These are phyloP conservation scores for Eimeria praecox DNA, from an alignment of 169 alveolate species.

Conservation along the genomic window DNA sequence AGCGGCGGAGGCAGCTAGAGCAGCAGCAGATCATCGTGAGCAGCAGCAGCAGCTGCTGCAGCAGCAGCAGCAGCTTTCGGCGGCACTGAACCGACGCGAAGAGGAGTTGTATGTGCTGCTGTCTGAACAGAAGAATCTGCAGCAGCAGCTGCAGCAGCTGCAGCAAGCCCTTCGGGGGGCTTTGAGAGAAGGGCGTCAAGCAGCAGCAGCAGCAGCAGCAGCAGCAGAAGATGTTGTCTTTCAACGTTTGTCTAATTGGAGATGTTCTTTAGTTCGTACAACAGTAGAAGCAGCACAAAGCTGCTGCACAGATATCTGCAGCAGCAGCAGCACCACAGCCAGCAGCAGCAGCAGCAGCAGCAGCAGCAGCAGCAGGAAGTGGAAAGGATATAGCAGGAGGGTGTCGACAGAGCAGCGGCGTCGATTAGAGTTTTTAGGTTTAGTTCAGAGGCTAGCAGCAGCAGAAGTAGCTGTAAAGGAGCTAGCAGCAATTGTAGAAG, in stretches of 20 bases:
- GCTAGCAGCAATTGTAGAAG: too few relatives aligned
- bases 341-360: conserved; percentile 57
- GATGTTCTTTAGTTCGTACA: not conserved
- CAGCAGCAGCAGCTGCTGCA: not conserved
- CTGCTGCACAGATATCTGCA: conserved; percentile 4
- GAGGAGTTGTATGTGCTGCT: not conserved
- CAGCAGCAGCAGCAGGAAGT: conserved; percentile 55
- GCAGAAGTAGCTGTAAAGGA: conserved; percentile 23
- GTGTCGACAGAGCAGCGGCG: not conserved
- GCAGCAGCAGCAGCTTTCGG: not conserved
- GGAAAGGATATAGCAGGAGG: not conserved
- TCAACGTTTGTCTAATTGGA: conserved; percentile 31
- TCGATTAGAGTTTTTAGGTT: not conserved
- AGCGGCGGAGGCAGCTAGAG: conserved; percentile 33
- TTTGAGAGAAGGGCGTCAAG: not conserved
- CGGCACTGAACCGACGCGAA: not conserved
- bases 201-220: conserved; percentile 64
- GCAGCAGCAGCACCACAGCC: conserved; percentile 50
- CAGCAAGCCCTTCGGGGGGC: conserved; percentile 20
- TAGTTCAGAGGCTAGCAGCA: conserved; percentile 47
- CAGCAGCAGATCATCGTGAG: conserved; percentile 21
- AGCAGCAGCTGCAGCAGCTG: not conserved
- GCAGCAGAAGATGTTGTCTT: conserved; percentile 52
- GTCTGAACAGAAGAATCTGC: not conserved
- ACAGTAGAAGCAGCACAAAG: conserved; percentile 60